A percentile compares a stretch with the other conserved stretches of the same genome.
Conservation (phyloP, 1,284 basidiomycete species). For the Boletellus sp. region DNA sequence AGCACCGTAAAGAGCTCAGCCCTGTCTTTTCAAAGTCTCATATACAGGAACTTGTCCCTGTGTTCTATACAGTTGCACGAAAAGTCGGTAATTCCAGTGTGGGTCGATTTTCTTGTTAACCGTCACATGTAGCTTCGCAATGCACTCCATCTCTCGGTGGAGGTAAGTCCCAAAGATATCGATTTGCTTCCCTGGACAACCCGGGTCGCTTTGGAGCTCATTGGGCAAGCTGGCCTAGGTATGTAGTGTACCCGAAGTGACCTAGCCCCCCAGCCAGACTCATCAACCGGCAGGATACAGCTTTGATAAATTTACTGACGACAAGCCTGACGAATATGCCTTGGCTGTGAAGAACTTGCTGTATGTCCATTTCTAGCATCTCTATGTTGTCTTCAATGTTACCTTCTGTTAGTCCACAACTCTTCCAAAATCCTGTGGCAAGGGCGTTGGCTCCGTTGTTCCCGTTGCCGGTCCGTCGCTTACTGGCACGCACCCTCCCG, state of each 20-base stretch:
- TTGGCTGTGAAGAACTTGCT: constrained; percentile 26
- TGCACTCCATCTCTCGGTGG: constrained; percentile 3
- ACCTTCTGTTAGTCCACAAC: constrained; percentile 20
- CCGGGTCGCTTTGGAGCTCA: constrained; percentile 43
- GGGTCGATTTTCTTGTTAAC: not conserved
- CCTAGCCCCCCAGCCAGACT: constrained; percentile 32
- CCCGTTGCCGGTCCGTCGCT: constrained; percentile 37
- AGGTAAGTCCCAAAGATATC: constrained; percentile 22
- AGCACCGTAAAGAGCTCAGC: constrained; percentile 44
- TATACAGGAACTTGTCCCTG: constrained; percentile 40
- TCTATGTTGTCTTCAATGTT: constrained; percentile 25
- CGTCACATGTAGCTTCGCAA: constrained; percentile 3
- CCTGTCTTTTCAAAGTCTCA: constrained; percentile 45
- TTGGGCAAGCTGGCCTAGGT: constrained; percentile 45
- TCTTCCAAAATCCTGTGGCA: constrained; percentile 40
- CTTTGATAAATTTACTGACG: constrained; percentile 39
- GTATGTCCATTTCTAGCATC: constrained; percentile 36
- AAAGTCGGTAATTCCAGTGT: not conserved
- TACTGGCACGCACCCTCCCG: constrained; percentile 40
- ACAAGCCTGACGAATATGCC: constrained; percentile 37
- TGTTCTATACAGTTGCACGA: constrained; percentile 25
- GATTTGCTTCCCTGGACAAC: constrained; percentile 50
- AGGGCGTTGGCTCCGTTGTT: constrained; percentile 30
- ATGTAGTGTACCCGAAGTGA: constrained; percentile 4
- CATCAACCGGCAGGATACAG: constrained; percentile 37